Evolutionary conservation across 257 asterid genomes (phyloP).

Genomic region (Solanum dulcamara): DNA sequence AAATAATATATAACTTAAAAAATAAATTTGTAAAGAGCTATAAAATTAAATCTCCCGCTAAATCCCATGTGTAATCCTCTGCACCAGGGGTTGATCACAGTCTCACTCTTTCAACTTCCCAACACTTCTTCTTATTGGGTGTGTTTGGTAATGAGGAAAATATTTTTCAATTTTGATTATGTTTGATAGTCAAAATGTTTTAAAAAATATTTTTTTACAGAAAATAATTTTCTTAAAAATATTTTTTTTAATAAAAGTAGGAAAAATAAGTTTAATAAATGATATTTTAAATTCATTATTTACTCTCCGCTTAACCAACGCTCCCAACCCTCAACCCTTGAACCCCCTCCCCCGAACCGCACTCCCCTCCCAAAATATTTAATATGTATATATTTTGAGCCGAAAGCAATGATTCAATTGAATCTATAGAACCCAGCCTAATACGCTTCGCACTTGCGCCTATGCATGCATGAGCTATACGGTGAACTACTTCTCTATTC

Average conservation of each 20-base stretch:
- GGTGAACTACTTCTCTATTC: not conserved
- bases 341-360: too few species aligned
- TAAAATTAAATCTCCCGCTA: not conserved
- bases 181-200: not conserved
- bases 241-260: not conserved
- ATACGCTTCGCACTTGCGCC: not conserved
- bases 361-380: too few species aligned
- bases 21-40: not conserved
- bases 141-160: not conserved
- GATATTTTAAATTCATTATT: not conserved
- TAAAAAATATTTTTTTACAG: not conserved
- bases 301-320: not conserved
- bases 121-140: not conserved
- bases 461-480: not conserved
- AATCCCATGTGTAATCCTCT: not conserved
- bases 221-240: not conserved
- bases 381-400: not conserved
- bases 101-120: not conserved
- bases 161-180: not conserved
- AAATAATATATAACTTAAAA: too few species aligned
- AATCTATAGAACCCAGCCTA: not conserved
- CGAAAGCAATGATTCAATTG: not conserved
- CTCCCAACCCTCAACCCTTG: not conserved
- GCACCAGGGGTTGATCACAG: too few species aligned
- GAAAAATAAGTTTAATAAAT: not conserved